Evolutionary conservation across 2,329 filamentous ascomycete genomes (phyloP).

Genomic region (Colletotrichum sp.): DNA sequence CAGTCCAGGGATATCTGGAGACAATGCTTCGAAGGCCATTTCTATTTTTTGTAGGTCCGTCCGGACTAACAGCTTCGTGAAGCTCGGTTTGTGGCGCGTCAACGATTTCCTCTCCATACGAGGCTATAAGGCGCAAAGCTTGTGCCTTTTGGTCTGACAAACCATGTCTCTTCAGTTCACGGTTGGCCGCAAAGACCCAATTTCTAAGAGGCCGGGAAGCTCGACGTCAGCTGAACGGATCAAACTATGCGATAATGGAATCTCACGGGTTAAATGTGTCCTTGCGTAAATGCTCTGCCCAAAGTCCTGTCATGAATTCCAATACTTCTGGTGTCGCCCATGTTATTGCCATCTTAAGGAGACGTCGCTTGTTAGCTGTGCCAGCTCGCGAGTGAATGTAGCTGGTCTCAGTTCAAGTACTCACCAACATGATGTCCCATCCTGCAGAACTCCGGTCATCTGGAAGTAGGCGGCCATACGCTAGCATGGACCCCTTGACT

Average conservation of each 20-base stretch:
- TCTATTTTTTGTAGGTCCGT: background rate
- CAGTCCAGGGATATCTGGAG: background rate
- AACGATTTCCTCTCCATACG: background rate
- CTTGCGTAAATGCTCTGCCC: background rate
- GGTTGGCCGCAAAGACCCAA: background rate
- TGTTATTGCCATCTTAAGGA: no score
- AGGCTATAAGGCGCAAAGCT: background rate
- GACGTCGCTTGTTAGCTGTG: background rate
- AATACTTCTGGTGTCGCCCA: no score
- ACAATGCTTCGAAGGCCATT: background rate
- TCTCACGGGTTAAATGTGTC: background rate
- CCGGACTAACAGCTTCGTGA: background rate
- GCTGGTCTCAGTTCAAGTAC: background rate
- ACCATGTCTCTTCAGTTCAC: fast-evolving
- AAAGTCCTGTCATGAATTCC: background rate
- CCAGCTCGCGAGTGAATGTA: background rate
- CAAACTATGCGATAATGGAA: no score
- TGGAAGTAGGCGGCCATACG: background rate
- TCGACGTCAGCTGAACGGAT: background rate
- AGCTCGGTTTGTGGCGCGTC: background rate
- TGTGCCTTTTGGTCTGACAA: background rate
- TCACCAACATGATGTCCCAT: fast-evolving
- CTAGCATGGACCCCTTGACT: background rate
- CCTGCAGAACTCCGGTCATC: fast-evolving
- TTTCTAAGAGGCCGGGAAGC: fast-evolving